Conservation (phyloP, 177 flowering plant genomes). For the Vitis hybrid region DNA sequence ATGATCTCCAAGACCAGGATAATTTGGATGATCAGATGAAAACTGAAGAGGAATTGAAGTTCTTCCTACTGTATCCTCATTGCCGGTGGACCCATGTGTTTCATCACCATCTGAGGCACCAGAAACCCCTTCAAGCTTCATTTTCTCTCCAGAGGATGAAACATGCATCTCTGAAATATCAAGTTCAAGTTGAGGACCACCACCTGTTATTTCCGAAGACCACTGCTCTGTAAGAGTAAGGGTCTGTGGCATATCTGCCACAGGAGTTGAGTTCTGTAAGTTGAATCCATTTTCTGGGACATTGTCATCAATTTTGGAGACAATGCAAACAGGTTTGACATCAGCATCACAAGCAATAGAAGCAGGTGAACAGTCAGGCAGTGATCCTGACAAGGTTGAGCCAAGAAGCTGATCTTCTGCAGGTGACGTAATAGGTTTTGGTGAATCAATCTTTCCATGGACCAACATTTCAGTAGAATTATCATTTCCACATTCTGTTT, state of each 20-base stretch:
- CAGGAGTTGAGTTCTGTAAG: constrained; percentile 4
- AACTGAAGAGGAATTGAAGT: constrained; percentile 8
- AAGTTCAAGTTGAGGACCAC: constrained; percentile 17
- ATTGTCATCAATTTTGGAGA: constrained; percentile 16
- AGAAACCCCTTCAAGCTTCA: constrained; percentile 11
- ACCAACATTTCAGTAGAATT: constrained; percentile 12
- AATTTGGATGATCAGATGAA: constrained; percentile 10
- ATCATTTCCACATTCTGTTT: constrained; percentile 20
- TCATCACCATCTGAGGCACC: constrained; percentile 14
- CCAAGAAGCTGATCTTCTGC: constrained; percentile 15
- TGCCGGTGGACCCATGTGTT: constrained; percentile 5
- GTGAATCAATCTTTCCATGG: constrained; percentile 15
- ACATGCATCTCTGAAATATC: constrained; percentile 15
- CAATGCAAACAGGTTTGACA: constrained; percentile 15
- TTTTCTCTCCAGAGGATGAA: constrained; percentile 20
- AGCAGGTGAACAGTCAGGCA: constrained; percentile 17
- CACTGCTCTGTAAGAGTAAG: constrained; percentile 9
- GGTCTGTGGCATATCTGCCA: constrained; percentile 5
- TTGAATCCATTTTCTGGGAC: constrained; percentile 13
- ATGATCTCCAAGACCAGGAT: constrained; percentile 10
- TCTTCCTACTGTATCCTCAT: constrained; percentile 8
- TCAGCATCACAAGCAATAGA: constrained; percentile 11
- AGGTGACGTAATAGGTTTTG: constrained; percentile 11
- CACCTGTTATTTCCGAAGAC: constrained; percentile 12
- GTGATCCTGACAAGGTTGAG: constrained; percentile 18